phyloP scores from a whole-genome alignment of 2,329 filamentous ascomycete species.

The Alternaria incomplexa region DNA sequence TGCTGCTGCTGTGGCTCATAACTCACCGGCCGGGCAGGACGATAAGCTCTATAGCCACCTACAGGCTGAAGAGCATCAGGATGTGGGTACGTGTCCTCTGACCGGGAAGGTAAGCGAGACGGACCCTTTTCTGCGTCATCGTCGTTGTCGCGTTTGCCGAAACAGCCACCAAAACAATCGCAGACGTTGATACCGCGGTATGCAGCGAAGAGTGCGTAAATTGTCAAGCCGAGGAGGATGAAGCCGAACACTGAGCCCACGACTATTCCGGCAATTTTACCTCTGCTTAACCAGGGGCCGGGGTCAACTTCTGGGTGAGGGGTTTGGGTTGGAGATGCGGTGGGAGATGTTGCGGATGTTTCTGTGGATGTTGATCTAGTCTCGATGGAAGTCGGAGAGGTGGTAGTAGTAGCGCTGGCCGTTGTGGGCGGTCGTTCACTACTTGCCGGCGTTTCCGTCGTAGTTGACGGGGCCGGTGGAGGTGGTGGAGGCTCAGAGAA shows the following conservation, averaged over 20 bases:
- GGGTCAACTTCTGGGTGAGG: background rate
- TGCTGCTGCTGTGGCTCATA: background rate
- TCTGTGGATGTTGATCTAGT: background rate
- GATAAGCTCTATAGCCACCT: background rate
- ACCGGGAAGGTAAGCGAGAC: background rate
- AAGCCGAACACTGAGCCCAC: constrained; percentile 3
- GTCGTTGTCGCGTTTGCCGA: background rate
- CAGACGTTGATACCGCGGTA: constrained; percentile 11
- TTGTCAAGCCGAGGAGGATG: constrained; percentile 1
- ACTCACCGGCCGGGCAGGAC: background rate
- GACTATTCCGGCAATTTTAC: background rate
- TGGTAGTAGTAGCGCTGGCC: background rate
- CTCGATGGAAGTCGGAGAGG: background rate
- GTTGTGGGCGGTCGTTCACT: background rate
- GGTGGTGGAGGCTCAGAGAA: background rate
- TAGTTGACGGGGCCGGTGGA: background rate
- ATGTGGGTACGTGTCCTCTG: background rate
- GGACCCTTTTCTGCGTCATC: background rate
- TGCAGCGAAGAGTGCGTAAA: background rate
- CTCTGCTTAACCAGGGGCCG: background rate
- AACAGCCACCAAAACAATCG: constrained; percentile 4
- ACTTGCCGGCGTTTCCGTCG: background rate
- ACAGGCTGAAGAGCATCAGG: background rate
- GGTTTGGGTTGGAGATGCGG: background rate
- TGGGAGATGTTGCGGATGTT: background rate